Conservation (phyloP, 176 grass and related monocot species). For the Zoysia japonica region DNA sequence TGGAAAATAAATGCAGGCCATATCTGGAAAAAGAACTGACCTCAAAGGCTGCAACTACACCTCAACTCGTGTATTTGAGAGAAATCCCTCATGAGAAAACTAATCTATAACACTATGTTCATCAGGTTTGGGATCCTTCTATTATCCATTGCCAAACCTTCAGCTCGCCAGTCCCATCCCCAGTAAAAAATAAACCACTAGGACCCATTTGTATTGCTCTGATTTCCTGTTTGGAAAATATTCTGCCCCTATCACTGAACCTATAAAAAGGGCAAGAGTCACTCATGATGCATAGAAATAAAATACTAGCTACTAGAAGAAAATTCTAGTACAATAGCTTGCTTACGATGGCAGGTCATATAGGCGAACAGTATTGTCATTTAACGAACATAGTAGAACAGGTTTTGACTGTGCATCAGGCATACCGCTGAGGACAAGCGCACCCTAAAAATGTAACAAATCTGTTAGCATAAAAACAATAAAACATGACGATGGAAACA, state of each 20-base stretch:
- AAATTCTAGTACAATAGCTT: conserved; percentile 27
- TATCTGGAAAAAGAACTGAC: conserved; percentile 37
- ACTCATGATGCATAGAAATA: conserved; percentile 10
- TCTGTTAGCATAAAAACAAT: conserved; percentile 15
- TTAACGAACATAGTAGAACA: conserved; percentile 80
- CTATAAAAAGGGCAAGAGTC: conserved; percentile 48
- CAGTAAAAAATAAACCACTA: conserved; percentile 92
- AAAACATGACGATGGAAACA: conserved; percentile 14
- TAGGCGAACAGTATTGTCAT: conserved; percentile 78
- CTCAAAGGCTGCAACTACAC: conserved; percentile 3
- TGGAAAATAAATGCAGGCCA: conserved; percentile 34
- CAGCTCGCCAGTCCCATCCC: conserved; percentile 89
- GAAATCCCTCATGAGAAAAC: conserved; percentile 45
- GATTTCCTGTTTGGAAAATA: conserved; percentile 86
- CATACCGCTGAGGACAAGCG: conserved; percentile 81
- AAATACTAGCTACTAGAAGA: conserved; percentile 9
- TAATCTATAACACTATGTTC: conserved; percentile 56
- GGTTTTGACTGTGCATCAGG: conserved; percentile 82
- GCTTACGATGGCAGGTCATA: conserved; percentile 97
- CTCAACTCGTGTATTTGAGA: conserved; percentile 44
- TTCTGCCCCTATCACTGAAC: conserved; percentile 81
- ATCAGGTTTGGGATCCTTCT: conserved; percentile 47
- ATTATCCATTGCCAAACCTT: conserved; percentile 87
- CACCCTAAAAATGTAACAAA: conserved; percentile 55
- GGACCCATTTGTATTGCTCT: conserved; percentile 75